Evolutionary conservation across 257 asterid genomes (phyloP).

Genomic region (Ehretia macrophylla): DNA sequence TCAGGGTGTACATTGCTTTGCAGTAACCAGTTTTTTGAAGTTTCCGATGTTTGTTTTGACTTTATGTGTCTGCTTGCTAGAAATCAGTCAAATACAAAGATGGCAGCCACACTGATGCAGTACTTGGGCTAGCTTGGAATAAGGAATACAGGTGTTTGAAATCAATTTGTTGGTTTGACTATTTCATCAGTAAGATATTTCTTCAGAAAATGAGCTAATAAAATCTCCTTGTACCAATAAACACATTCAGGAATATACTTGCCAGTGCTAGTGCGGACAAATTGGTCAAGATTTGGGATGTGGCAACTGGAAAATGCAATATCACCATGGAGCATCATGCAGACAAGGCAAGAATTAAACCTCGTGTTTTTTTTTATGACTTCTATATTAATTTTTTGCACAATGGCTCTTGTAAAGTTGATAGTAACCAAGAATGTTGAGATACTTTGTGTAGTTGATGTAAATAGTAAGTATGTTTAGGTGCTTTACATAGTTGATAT

Average conservation of each 20-base stretch:
- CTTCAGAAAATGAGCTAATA: not conserved
- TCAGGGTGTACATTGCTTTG: no score
- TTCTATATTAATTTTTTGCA: not conserved
- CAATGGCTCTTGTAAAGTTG: no score
- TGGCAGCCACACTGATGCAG: constrained; percentile 82
- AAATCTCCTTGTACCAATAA: constrained; percentile 5
- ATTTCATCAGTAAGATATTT: not conserved
- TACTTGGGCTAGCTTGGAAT: constrained; percentile 97
- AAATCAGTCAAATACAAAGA: constrained; percentile 67
- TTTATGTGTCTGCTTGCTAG: constrained; percentile 28
- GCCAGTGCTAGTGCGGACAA: constrained; percentile 96
- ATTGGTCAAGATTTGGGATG: constrained; percentile 84
- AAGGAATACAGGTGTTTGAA: constrained; percentile 63
- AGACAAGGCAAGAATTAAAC: constrained; percentile 61
- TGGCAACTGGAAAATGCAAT: constrained; percentile 65
- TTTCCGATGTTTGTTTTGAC: not conserved
- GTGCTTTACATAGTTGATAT: no score
- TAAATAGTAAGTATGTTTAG: no score
- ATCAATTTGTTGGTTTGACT: constrained; percentile 5
- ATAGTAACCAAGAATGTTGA: no score
- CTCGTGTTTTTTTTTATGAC: not conserved
- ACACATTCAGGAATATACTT: constrained; percentile 62
- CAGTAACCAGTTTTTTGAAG: no score
- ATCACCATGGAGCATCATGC: constrained; percentile 76
- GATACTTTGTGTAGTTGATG: no score